These are phyloP conservation scores for Phialophora verrucosa DNA, from an alignment of 2,329 filamentous ascomycete species.

Conservation along the genomic window DNA sequence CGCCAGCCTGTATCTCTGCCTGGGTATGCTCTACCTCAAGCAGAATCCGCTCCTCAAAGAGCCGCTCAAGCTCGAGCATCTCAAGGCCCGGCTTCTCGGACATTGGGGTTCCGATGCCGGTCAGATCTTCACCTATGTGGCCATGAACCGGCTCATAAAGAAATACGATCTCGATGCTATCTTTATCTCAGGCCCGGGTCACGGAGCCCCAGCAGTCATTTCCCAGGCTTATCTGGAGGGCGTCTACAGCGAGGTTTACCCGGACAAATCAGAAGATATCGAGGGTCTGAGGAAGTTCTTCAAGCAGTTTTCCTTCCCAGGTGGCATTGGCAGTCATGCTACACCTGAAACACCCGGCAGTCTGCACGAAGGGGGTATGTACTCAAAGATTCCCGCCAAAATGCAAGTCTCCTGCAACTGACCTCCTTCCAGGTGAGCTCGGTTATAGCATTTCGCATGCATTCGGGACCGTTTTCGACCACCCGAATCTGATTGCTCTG, in stretches of 20 bases:
- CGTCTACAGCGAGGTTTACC: conserved; percentile 77
- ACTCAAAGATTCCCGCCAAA: background rate
- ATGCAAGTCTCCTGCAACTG: background rate
- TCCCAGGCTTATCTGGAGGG: conserved; percentile 80
- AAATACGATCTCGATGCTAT: conserved; percentile 76
- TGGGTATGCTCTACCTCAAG: conserved; percentile 81
- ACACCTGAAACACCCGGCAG: conserved; percentile 79
- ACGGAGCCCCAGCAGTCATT: conserved; percentile 76
- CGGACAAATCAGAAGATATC: conserved; percentile 70
- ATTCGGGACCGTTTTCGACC: conserved; percentile 76
- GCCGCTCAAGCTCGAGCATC: conserved; percentile 70
- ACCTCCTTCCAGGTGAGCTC: conserved; percentile 58
- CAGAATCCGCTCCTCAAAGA: conserved; percentile 75
- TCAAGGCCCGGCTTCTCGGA: conserved; percentile 75
- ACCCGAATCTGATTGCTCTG: conserved; percentile 74
- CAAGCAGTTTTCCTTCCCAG: conserved; percentile 82
- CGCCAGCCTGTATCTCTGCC: conserved; percentile 73
- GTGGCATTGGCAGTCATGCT: conserved; percentile 77
- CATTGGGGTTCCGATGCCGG: conserved; percentile 83
- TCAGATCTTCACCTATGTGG: conserved; percentile 80
- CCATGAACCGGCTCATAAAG: conserved; percentile 81
- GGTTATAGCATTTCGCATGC: conserved; percentile 82
- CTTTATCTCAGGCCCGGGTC: conserved; percentile 77
- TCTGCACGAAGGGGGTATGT: conserved; percentile 72
- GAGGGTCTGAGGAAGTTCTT: conserved; percentile 77